These are phyloP conservation scores for carrot (Daucus carota) DNA, from an alignment of 129 eudicot genomes.

Conservation along the genomic window DNA sequence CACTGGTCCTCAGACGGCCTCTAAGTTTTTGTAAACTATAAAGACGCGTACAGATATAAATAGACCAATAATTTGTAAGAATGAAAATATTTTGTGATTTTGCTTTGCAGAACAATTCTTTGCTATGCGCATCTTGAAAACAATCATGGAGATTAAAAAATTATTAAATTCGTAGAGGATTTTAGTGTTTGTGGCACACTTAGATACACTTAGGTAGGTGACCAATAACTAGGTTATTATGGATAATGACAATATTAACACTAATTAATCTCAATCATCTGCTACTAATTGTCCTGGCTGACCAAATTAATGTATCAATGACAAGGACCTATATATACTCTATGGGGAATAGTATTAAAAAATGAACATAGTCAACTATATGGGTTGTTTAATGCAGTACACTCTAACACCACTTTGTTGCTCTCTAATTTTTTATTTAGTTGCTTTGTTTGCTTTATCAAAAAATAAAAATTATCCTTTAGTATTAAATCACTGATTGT, in stretches of 20 bases:
- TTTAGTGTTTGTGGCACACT: not conserved
- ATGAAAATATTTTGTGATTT: too few species aligned
- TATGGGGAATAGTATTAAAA: not conserved
- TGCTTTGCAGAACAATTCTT: too few species aligned
- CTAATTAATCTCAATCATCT: not conserved
- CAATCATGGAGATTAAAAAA: too few species aligned
- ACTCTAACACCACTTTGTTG: not conserved
- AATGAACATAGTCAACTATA: not conserved
- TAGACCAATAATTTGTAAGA: too few species aligned
- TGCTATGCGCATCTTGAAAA: too few species aligned
- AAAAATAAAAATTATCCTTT: too few species aligned
- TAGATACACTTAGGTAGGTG: too few species aligned
- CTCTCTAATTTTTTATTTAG: not conserved
- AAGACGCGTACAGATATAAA: too few species aligned
- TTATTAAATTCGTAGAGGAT: too few species aligned
- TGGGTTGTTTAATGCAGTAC: not conserved
- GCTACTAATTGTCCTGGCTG: not conserved
- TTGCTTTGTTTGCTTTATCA: not conserved
- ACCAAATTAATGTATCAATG: not conserved
- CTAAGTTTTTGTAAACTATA: too few species aligned
- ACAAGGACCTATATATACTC: not conserved
- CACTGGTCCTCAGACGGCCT: conserved; percentile 93
- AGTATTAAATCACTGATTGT: not conserved
- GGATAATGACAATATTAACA: too few species aligned
- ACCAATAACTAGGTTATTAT: not conserved